phyloP scores from a whole-genome alignment of 768 basidiomycete species.

The Lactarius psammicola region DNA sequence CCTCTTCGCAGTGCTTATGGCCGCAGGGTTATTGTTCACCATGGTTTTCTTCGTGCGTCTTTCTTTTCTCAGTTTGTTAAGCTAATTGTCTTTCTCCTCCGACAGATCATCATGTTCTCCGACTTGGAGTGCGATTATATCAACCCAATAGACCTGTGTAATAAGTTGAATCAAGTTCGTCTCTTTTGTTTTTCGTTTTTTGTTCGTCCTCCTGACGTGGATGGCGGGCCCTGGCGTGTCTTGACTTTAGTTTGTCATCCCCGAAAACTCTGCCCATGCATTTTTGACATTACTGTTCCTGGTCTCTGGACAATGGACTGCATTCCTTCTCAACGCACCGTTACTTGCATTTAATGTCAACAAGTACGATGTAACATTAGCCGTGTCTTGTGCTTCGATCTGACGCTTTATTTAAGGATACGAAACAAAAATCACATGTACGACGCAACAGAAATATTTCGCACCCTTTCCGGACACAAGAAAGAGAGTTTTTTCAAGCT shows the following conservation, averaged over 20 bases:
- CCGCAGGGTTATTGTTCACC: constrained; percentile 93
- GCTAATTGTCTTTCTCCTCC: background rate
- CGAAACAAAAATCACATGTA: constrained; percentile 96
- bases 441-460: constrained; percentile 99
- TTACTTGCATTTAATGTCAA: constrained; percentile 88
- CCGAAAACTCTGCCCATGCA: constrained; percentile 94
- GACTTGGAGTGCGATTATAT: constrained; percentile 99
- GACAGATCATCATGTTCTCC: constrained; percentile 99
- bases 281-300: constrained; percentile 89
- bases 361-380: constrained; percentile 60
- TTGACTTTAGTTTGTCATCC: constrained; percentile 82
- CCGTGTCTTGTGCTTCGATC: constrained; percentile 1
- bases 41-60: constrained; percentile 97
- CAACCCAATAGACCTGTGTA: constrained; percentile 99
- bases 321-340: constrained; percentile 87
- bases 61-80: background rate
- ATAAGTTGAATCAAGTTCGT: constrained; percentile 94
- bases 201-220: background rate
- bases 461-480: constrained; percentile 90
- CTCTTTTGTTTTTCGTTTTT: background rate
- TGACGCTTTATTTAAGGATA: constrained; percentile 53
- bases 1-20: constrained; percentile 93
- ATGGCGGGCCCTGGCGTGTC: background rate
- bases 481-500: constrained; percentile 96
- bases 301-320: constrained; percentile 92